Base-by-base conservation (phyloP, 495 filamentous ascomycete species). In the Rostrohypoxylon terebratum region DNA sequence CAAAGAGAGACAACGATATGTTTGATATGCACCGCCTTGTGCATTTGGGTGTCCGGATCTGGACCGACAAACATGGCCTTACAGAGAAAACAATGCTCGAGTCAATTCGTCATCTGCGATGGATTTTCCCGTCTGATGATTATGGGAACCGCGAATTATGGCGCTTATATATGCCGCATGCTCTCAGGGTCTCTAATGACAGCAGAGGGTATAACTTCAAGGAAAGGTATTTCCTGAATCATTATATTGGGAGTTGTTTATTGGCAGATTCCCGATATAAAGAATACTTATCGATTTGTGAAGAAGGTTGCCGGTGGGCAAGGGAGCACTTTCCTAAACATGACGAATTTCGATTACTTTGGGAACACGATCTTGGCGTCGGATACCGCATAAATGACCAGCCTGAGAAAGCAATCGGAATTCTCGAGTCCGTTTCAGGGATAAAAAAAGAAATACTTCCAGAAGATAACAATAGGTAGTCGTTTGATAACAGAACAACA, bases 11-110 rank as follows among this genome's bases (percentile, higher is more conserved):
- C 36, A 57, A 53, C 33, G 31, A 71, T 0, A 63, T 16, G 40
- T 64, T 60, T 23, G 78, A 84, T 63, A 80, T 88, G 66, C 83
- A 88, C 66, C 73, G 77, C 53, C 79, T 87, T 8, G 82, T 88
- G 4, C 84, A 85, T 58, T 45, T 85, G 28, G 79, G 82, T 25
- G 81, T 78, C 44, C 75, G 77, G 18, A 76, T 80, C 16, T 85
- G 82, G 83, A 66, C 77, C 8, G 31, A 68, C 23, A 50, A 11
- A 38, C 28, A 63, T 4, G 58, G 13, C 3, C 25, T 45, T 18
- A 28, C 16, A 16, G 18, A 16, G 5, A 1, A 59, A 13, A 18
- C 59, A 6, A 50, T 20, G 28, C 1, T 0, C 14, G 16, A 36
- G n/a, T 3, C 63, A 3, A 58, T 66, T 11, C 4, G 48, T 51